Evolutionary conservation across 148 eudicot species (phyloP).

Genomic region (Vaccinium vitisidaea): DNA sequence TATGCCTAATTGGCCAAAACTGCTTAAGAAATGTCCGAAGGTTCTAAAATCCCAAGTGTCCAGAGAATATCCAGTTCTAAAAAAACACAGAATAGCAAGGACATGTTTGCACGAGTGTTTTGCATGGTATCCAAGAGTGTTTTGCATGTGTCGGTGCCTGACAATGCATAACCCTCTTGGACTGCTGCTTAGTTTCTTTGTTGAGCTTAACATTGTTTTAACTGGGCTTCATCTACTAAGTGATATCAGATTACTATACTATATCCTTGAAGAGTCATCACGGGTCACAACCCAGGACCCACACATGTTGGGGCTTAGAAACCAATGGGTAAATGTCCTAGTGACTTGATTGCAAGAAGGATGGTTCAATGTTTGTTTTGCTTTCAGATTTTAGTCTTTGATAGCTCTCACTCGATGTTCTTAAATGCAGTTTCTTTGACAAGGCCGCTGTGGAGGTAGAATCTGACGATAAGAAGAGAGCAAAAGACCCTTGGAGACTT

Average conservation of each 20-base stretch:
- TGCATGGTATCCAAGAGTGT: neutral
- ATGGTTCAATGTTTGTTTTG: neutral
- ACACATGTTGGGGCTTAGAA: neutral
- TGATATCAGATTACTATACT: too few relatives aligned
- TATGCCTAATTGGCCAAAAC: neutral
- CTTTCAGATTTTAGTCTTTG: neutral
- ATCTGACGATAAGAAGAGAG: conserved; percentile 17
- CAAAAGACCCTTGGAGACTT: conserved; percentile 40
- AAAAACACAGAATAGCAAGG: neutral
- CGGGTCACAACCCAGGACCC: neutral
- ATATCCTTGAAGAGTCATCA: neutral
- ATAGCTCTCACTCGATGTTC: neutral
- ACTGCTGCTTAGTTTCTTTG: neutral
- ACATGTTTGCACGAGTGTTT: neutral
- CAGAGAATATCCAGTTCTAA: neutral
- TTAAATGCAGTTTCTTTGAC: conserved; percentile 46
- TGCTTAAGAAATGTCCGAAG: neutral
- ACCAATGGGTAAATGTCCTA: neutral
- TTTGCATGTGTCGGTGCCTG: neutral
- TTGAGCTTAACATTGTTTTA: neutral
- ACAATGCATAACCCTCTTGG: neutral
- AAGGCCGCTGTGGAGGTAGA: conserved; percentile 45
- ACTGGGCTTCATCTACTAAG: too few relatives aligned
- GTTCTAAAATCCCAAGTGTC: too few relatives aligned
- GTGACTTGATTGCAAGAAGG: neutral